Percentiles rank a stretch among this genome's conserved stretches.
Conservation (phyloP, 2,329 filamentous ascomycete species). For the Arthrocladium fulminans region DNA sequence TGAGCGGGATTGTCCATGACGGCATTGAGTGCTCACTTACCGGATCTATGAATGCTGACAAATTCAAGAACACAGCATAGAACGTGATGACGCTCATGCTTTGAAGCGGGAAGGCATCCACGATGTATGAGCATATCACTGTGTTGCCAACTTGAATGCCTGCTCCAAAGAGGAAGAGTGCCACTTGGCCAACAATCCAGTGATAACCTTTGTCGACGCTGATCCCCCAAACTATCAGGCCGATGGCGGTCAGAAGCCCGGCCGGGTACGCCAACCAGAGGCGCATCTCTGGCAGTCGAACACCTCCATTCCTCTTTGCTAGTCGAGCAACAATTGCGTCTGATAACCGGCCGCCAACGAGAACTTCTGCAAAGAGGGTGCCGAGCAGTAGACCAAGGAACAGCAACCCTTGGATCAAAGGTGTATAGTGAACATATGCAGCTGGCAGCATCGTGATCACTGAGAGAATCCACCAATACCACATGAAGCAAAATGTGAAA, state of each 20-base stretch:
- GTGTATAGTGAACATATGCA: slow-evolving; percentile 42
- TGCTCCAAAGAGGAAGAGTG: slow-evolving; percentile 46
- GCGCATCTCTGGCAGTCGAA: slow-evolving; percentile 46
- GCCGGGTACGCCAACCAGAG: slow-evolving; percentile 50
- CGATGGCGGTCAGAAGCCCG: slow-evolving; percentile 39
- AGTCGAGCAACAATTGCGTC: slow-evolving; percentile 43
- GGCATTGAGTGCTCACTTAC: slow-evolving; percentile 21
- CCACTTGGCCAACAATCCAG: slow-evolving; percentile 50
- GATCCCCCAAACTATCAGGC: slow-evolving; percentile 48
- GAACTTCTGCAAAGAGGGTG: slow-evolving; percentile 43
- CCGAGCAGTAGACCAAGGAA: slow-evolving; percentile 48
- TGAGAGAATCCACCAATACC: slow-evolving; percentile 51
- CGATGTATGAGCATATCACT: slow-evolving; percentile 43
- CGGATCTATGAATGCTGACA: slow-evolving; percentile 40
- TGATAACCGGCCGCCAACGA: slow-evolving; percentile 46
- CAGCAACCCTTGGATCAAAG: slow-evolving; percentile 45
- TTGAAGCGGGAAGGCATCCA: slow-evolving; percentile 49
- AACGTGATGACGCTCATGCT: slow-evolving; percentile 48
- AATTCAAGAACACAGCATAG: slow-evolving; percentile 46
- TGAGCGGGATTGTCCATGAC: not conserved
- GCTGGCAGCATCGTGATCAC: slow-evolving; percentile 46
- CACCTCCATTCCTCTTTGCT: slow-evolving; percentile 34
- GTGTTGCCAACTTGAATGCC: slow-evolving; percentile 52
- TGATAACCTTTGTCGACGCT: slow-evolving; percentile 46
- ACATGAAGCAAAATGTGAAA: slow-evolving; percentile 43